Conservation (phyloP, 768 basidiomycete species). For the Cantharellus anzutake region DNA sequence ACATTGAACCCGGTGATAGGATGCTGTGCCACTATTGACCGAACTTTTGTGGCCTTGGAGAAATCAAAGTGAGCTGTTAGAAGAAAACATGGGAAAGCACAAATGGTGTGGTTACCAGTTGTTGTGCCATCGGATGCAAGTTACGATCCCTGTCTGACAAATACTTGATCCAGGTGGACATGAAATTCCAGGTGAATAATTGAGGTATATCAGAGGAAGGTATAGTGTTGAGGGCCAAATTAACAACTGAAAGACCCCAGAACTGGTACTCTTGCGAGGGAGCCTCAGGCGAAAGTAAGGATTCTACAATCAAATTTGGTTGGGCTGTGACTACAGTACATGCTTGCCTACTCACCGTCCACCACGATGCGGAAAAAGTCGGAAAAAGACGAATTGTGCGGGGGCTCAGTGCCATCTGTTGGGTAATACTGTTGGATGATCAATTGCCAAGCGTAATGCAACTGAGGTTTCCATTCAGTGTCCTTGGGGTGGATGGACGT, state of each 20-base stretch:
- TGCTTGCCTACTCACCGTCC: conserved; percentile 42
- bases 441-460: conserved; percentile 83
- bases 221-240: conserved; percentile 53
- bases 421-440: conserved; percentile 61
- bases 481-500: too few relatives aligned
- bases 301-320: conserved; percentile 31
- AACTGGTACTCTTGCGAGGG: conserved; percentile 69
- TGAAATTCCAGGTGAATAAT: conserved; percentile 87
- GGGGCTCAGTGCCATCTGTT: conserved; percentile 17
- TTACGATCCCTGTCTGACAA: conserved; percentile 74
- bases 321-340: not conserved
- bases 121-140: conserved; percentile 71
- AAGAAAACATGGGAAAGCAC: not conserved
- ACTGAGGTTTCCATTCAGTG: conserved; percentile 60
- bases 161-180: conserved; percentile 95
- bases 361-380: conserved; percentile 87
- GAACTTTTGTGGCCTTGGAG: conserved; percentile 51
- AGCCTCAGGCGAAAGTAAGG: conserved; percentile 65
- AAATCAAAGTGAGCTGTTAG: not conserved
- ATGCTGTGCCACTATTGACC: conserved; percentile 50
- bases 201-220: conserved; percentile 50
- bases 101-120: conserved; percentile 36
- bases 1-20: conserved; percentile 70
- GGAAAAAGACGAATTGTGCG: conserved; percentile 45
- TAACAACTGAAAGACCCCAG: conserved; percentile 91